A percentile compares a stretch with the other conserved stretches of the same genome.
phyloP scores from a whole-genome alignment of 2,329 filamentous ascomycete species.

The Aureobasidium lini region DNA sequence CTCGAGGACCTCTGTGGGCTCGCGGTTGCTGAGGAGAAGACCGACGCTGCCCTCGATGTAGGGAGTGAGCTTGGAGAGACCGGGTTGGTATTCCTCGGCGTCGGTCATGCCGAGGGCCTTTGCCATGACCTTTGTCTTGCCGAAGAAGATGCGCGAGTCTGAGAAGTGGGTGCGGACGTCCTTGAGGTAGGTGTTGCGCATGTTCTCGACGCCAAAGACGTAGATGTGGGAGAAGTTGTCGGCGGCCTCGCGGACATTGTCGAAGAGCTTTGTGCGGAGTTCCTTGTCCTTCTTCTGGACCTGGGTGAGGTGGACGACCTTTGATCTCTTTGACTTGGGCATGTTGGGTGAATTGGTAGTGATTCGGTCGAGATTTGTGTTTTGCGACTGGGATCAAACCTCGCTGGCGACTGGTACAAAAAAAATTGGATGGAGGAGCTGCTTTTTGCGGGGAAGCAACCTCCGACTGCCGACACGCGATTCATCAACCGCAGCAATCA shows the following conservation, averaged over 20 bases:
- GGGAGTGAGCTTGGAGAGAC: conserved; percentile 60
- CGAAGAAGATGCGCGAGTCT: conserved; percentile 91
- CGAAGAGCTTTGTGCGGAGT: conserved; percentile 75
- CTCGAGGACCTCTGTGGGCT: conserved; percentile 55
- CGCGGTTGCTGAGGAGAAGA: conserved; percentile 79
- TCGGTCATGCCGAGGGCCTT: conserved; percentile 77
- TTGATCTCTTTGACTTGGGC: conserved; percentile 94
- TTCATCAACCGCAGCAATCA: neutral
- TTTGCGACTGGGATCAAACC: neutral
- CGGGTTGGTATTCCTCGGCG: conserved; percentile 67
- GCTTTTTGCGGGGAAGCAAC: neutral
- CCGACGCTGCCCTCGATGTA: conserved; percentile 78
- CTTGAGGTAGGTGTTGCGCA: conserved; percentile 96
- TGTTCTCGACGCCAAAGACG: conserved; percentile 91
- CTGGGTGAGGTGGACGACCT: conserved; percentile 82
- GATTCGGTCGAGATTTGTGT: neutral
- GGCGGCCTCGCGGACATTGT: conserved; percentile 77
- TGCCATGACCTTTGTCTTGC: conserved; percentile 98
- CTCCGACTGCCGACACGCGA: neutral
- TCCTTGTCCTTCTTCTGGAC: conserved; percentile 93
- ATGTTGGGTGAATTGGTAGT: conserved; percentile 45
- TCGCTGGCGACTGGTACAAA: neutral
- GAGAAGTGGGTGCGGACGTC: conserved; percentile 76
- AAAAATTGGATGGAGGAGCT: conserved; percentile 8
- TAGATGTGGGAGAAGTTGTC: conserved; percentile 85